phyloP scores from a whole-genome alignment of 305 asterid genomes.

The Fraxinus xanthoxyloides region DNA sequence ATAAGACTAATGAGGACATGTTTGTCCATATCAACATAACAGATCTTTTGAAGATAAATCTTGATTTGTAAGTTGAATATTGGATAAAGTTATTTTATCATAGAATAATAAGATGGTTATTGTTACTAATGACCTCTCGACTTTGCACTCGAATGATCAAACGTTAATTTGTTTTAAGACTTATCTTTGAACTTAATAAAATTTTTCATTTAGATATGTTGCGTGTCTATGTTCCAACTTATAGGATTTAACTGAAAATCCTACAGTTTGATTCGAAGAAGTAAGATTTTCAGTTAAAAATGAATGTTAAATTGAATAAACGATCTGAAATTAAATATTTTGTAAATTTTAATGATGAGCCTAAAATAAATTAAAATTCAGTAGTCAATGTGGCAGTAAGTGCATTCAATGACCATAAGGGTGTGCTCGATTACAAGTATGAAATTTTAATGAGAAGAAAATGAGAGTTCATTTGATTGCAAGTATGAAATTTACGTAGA shows the following conservation, averaged over 20 bases:
- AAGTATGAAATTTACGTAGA: too few species aligned
- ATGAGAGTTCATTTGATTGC: too few species aligned
- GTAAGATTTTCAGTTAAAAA: neutral
- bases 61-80: too few species aligned
- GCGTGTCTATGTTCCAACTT: neutral
- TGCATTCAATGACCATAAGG: too few species aligned
- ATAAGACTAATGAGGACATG: neutral
- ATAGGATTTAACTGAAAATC: neutral
- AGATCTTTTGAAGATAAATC: neutral
- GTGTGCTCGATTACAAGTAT: too few species aligned
- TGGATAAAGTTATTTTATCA: neutral
- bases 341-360: neutral
- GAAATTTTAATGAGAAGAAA: too few species aligned
- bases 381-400: neutral
- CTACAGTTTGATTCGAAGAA: neutral
- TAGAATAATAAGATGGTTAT: neutral
- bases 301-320: too few species aligned
- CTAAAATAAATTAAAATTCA: neutral
- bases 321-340: too few species aligned
- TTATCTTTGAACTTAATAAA: too few species aligned
- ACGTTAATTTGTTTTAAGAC: neutral
- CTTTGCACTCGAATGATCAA: neutral
- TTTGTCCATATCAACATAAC: neutral
- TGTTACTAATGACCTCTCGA: neutral
- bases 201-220: neutral